These are phyloP conservation scores for Mytilinidion resinicola DNA, from an alignment of 495 filamentous ascomycete species.

Conservation along the genomic window DNA sequence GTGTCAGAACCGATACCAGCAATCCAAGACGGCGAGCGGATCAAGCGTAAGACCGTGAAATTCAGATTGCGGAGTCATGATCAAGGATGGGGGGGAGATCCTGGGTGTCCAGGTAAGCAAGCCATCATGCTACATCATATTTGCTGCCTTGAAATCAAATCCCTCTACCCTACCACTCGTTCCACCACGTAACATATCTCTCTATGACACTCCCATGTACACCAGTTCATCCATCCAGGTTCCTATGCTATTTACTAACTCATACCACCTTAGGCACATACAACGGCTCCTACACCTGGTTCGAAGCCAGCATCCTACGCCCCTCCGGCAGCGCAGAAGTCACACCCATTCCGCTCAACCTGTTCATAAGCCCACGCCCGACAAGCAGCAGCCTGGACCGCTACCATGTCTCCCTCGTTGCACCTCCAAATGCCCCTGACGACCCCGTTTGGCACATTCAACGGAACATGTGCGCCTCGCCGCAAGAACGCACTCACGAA, in stretches of 20 bases:
- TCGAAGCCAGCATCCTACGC: constrained; percentile 1
- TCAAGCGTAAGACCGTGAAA: not conserved
- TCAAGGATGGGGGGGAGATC: not conserved
- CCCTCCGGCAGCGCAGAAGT: not conserved
- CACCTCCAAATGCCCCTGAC: not conserved
- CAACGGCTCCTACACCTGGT: not conserved
- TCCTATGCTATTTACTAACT: too few relatives aligned
- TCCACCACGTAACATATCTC: too few relatives aligned
- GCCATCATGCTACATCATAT: too few relatives aligned
- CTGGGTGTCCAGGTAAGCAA: not conserved
- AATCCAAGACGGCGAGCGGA: not conserved
- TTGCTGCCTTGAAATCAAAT: too few relatives aligned
- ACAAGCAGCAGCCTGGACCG: not conserved
- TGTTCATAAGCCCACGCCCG: not conserved
- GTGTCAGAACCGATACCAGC: not conserved
- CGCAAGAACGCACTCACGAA: not conserved
- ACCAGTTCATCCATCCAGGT: too few relatives aligned
- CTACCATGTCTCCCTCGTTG: not conserved
- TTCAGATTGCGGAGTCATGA: not conserved
- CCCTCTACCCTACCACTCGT: too few relatives aligned
- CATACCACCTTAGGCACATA: not conserved
- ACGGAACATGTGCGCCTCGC: not conserved
- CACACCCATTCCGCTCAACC: not conserved
- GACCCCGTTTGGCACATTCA: not conserved
- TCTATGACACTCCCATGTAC: too few relatives aligned